Evolutionary conservation across 371 early-diverging fungal genomes (phyloP), one percentile per base, ranked within the genome.

Genomic region (Mortierella sp.): DNA sequence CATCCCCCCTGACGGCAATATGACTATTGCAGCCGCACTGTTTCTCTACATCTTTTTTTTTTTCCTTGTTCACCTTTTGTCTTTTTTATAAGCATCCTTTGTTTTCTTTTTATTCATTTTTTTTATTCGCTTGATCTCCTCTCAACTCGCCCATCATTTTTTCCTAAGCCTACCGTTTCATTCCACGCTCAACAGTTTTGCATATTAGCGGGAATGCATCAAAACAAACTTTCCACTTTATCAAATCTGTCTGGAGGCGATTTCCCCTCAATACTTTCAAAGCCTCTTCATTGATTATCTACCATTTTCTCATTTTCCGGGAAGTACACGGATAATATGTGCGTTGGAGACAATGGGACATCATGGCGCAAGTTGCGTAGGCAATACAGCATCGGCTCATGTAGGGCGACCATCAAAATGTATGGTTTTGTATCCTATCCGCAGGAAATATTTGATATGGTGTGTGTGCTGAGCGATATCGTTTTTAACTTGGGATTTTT

Each of bases 401-500:
- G 58, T 22, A 22, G 47, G 62, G 49, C 62, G 31, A 61, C 37
- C 61, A 60, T 61, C 28, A 49, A 40, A 28, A 60, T 60, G 62
- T 61, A 61, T 61, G 62, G 62, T 45, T 47, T 43, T 32, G 49
- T 31, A 58, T 34, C 28, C 23, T 23, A 2, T 10, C 59, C 10
- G 2, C 29, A 61, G 31, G 49, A 22, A 60, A 26, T 28, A 42
- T 60, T 37, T 26, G 42, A 60, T 28, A 42, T 60, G 23, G 26
- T 60, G 34, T 15, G 34, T 15, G 35, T 60, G 37, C 23, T 23
- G 37, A 40, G 43, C 61, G 13, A 23, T 26, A 60, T 47, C 22
- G 62, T 57, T 61, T 51, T 64, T 64, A 64, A 64, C 64, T 22
- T 55, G 64, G 64, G 64, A 34, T 29, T 55, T 55, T 55, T 53